Base-by-base conservation (phyloP, 805 yeast genomes). In the Candida alai region DNA sequence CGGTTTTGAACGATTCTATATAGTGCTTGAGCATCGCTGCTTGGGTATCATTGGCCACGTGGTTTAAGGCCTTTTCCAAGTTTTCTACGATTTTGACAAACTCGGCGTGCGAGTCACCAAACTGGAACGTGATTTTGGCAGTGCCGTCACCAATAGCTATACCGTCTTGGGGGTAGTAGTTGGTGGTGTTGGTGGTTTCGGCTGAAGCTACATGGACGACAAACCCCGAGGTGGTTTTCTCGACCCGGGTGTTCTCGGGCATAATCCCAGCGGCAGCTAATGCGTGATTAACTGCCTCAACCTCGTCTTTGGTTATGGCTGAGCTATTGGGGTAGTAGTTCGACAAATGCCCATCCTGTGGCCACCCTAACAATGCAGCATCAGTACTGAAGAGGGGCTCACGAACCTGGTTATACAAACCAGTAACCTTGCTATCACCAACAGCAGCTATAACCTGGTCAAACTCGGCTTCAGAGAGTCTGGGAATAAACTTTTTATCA, bases 401-500 rank as follows among this genome's bases (percentile, higher is more conserved):
- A 25, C 67, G 63, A 22, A 78, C 64, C n/a, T 54, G 44, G 16
- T 67, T 58, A 49, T 64, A 76, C 29, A 68, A 47, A 19, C 52
- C 56, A 13, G 58, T 35, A 21, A 57, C 47, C 2, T 56, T 39
- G 16, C 55, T 53, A 39, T 65, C 60, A 27, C 63, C 64, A 14
- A 73, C 54, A 2, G 65, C 42, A 21, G 56, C 56, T n/a, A 84
- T 60, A 21, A 65, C 39, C 16, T 59, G 44, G 37, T 62, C 71
- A 45, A 86, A 78, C 5, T 68, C 68, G 0, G 57, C 71, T 20
- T 45, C 50, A 0, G 69, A 37, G 24, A 85, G 49, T 32, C 76
- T 62, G 25, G 96, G 96, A 42, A 87, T 70, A 51, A 87, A 87
- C 58, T 87, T 87, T 47, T 76, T 76, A 60, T 87, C 96, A 45